Base-by-base conservation (phyloP, 208 protist species). In the Leptomonas pyrrhocoris region DNA sequence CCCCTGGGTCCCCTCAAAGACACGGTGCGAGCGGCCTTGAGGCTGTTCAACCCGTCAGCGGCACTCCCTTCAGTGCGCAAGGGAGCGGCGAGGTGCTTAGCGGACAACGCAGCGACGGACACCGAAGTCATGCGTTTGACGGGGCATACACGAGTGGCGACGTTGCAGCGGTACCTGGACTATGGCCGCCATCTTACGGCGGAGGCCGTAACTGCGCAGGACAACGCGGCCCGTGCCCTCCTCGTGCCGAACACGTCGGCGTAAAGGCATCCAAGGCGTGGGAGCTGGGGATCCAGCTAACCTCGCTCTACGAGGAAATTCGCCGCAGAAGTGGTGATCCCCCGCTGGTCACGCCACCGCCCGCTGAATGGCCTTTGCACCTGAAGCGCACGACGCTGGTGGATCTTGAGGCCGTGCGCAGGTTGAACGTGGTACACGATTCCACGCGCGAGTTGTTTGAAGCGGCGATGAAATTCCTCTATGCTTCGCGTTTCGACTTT, bases 161-260 rank as follows among this genome's bases (percentile, higher is more conserved):
- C 50, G 23, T 25, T 55, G 11, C 50, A 31, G 23, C 50, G 25
- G 50, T 55, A 55, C 23, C 16, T 55, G 50, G 50, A 25, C 25
- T 55, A 34, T 55, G 50, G 50, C 50, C 50, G 50, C 50, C n/a
- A n/a, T n/a, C n/a, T n/a, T n/a, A n/a, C n/a, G n/a, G n/a, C n/a
- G n/a, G n/a, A n/a, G n/a, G n/a, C 50, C n/a, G n/a, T n/a, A n/a
- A n/a, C n/a, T n/a, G n/a, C n/a, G n/a, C n/a, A 55, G 50, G 50
- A 55, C 50, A 55, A 55, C 50, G 50, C 50, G 23, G 50, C 50
- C 50, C 50, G 25, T 55, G 50, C 25, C 50, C 50, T 55, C 50
- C 50, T 55, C 50, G 50, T 25, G 25, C 50, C 50, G 50, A 55
- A n/a, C n/a, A n/a, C n/a, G n/a, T n/a, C n/a, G n/a, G n/a, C n/a